Base-by-base conservation (phyloP, 441 rosid species). In the Mallotus repandus region DNA sequence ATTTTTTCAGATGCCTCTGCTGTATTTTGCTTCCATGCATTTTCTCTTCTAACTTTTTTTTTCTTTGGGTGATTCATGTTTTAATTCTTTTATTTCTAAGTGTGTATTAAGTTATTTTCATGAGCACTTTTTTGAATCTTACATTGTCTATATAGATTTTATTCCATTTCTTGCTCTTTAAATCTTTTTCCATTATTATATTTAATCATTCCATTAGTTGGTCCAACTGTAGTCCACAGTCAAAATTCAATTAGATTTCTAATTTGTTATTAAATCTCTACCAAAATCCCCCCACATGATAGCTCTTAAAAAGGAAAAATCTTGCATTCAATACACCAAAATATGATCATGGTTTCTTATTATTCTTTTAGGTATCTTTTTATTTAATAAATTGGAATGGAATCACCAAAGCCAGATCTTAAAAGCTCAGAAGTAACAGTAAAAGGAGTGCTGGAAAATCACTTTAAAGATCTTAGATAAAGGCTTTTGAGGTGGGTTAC, bases 391-490 rank as follows among this genome's bases (percentile, higher is more conserved):
- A 38, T 64, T 92, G 98, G 97, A 9, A 97, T 94, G 80, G 97
- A 90, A 82, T 83, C 89, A 16, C 97, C 86, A 18, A 97, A 94
- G 22, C 89, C 98, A 73, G 97, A 92, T 81, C 90, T 89, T 68
- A 90, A 92, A 85, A 86, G 84, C 80, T 89, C 96, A 18, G 79
- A 86, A 85, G 99, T 92, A 74, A 84, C 83, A 3, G 98, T 92
- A 77, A 92, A 86, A 74, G 97, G 97, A 46, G 88, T 84, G 46
- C 87, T 94, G 43, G 89, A 88, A n/a, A n/a, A n/a, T n/a, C n/a
- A n/a, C n/a, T n/a, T n/a, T n/a, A n/a, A n/a, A n/a, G n/a, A n/a
- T n/a, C n/a, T n/a, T n/a, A n/a, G n/a, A n/a, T n/a, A n/a, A n/a
- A n/a, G n/a, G n/a, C n/a, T n/a, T n/a, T n/a, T n/a, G n/a, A n/a